Evolutionary conservation across 306 rosid genomes (phyloP).

Genomic region (Crotalaria pallida): DNA sequence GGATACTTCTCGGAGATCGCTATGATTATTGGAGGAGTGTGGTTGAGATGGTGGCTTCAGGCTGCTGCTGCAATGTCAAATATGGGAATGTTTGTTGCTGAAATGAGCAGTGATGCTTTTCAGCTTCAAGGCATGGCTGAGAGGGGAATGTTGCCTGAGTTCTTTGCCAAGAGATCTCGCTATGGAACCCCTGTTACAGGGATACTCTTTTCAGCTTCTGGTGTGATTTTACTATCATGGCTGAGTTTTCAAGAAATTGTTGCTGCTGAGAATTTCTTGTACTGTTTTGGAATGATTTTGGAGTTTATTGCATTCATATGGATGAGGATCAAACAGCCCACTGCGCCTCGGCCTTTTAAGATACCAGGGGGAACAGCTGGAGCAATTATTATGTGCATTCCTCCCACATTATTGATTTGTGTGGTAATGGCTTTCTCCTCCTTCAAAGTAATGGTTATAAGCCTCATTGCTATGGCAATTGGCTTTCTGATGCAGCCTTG

Average conservation of each 20-base stretch:
- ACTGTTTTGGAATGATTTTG: slow-evolving; percentile 80
- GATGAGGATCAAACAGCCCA: slow-evolving; percentile 58
- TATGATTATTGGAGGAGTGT: slow-evolving; percentile 58
- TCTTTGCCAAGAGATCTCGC: slow-evolving; percentile 52
- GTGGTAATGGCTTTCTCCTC: slow-evolving; percentile 56
- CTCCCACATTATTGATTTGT: slow-evolving; percentile 60
- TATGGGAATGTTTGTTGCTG: slow-evolving; percentile 87
- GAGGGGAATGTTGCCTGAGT: slow-evolving; percentile 70
- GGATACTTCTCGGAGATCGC: slow-evolving; percentile 77
- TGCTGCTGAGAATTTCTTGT: slow-evolving; percentile 76
- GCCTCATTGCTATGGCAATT: slow-evolving; percentile 48
- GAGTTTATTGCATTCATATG: slow-evolving; percentile 66
- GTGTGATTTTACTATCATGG: slow-evolving; percentile 67
- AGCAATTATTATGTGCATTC: slow-evolving; percentile 55
- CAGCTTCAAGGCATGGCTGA: slow-evolving; percentile 93
- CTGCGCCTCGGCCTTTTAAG: slow-evolving; percentile 61
- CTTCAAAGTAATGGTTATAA: slow-evolving; percentile 41
- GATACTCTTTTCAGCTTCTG: slow-evolving; percentile 73
- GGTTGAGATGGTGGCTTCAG: slow-evolving; percentile 84
- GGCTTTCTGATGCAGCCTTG: slow-evolving; percentile 62
- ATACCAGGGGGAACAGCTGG: slow-evolving; percentile 58
- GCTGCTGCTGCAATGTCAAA: slow-evolving; percentile 81
- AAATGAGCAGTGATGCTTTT: slow-evolving; percentile 84
- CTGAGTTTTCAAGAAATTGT: slow-evolving; percentile 70
- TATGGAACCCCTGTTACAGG: slow-evolving; percentile 72